Evolutionary conservation across 2,329 filamentous ascomycete species (phyloP), one percentile per base, ranked within the genome.

Genomic region (Aspergillus pseudotamarii): DNA sequence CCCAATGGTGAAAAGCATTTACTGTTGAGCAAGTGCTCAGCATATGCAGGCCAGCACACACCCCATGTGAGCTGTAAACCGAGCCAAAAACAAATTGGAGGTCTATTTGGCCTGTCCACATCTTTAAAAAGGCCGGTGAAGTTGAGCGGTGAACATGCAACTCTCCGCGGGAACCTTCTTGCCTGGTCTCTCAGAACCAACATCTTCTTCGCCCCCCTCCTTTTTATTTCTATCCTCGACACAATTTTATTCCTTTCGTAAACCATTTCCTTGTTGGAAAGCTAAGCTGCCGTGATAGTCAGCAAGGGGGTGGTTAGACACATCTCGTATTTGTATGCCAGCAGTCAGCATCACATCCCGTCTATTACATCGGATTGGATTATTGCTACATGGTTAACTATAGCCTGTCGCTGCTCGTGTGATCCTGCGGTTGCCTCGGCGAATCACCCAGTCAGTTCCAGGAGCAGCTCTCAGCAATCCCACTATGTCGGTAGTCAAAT

Each of bases 401-500:
- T 64, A 64, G 65, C 66, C 59, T 63, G 57, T 62, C 59, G 58
- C 60, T 64, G 62, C 61, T 61, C 65, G 64, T 69, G 69, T 67
- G 69, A 69, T 69, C 61, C 58, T 36, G 55, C 14, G 48, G 36
- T 36, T 28, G 34, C 50, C 57, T 30, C 6, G 51, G 56, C 65
- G 64, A 68, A 69, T 68, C 69, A 67, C 30, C 61, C 21, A 19
- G 32, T 59, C 57, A 59, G 21, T 45, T 58, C 68, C 57, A 66
- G 60, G 68, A 66, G 73, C 88, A 90, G 62, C 79, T 77, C 23
- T 82, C 83, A 16, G 84, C 85, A 75, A 84, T 79, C 43, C 83
- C 78, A 61, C 83, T 86, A 77, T 97, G 93, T 72, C 92, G 89
- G 74, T 91, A 90, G 78, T 97, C 92, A 79, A 97, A 97, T 4